These are phyloP conservation scores for Coccomyxa sp. DNA, from an alignment of 139 green algal species.

Conservation along the genomic window DNA sequence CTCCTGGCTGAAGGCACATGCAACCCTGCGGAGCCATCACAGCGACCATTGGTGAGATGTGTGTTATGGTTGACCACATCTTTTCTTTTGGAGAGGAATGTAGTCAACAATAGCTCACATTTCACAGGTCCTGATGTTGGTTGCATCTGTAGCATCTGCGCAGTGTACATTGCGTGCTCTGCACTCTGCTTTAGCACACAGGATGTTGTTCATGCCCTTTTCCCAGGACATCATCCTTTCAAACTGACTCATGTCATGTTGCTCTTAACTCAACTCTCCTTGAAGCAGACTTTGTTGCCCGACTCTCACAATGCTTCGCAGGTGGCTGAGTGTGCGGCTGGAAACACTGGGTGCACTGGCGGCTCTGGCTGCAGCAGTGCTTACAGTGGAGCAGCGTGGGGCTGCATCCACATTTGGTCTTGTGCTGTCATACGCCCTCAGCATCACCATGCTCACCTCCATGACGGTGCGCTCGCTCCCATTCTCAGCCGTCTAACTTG, in stretches of 20 bases:
- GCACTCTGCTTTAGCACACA: too few relatives aligned
- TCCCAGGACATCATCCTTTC: too few relatives aligned
- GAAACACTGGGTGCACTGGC: conserved; percentile 51
- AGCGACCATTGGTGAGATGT: neutral
- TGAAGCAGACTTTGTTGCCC: neutral
- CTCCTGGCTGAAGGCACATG: too few relatives aligned
- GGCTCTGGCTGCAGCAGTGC: conserved; percentile 46
- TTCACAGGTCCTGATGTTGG: too few relatives aligned
- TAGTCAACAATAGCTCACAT: too few relatives aligned
- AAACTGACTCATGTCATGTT: neutral
- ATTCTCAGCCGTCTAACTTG: neutral
- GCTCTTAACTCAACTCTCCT: neutral
- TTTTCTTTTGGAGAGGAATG: too few relatives aligned
- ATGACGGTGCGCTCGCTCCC: conserved; percentile 40
- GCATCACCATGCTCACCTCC: conserved; percentile 49
- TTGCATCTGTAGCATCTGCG: too few relatives aligned
- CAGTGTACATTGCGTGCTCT: too few relatives aligned
- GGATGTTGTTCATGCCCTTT: too few relatives aligned
- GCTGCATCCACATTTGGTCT: conserved; percentile 42
- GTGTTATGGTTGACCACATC: too few relatives aligned
- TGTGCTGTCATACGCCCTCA: conserved; percentile 54
- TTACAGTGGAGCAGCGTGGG: conserved; percentile 57
- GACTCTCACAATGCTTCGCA: neutral
- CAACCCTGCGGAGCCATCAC: neutral
- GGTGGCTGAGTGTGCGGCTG: conserved; percentile 66